A percentile compares a stretch with the other conserved stretches of the same genome.
These are phyloP conservation scores for Atkinsonella hypoxylon DNA, from an alignment of 2,329 filamentous ascomycete species.

Conservation along the genomic window DNA sequence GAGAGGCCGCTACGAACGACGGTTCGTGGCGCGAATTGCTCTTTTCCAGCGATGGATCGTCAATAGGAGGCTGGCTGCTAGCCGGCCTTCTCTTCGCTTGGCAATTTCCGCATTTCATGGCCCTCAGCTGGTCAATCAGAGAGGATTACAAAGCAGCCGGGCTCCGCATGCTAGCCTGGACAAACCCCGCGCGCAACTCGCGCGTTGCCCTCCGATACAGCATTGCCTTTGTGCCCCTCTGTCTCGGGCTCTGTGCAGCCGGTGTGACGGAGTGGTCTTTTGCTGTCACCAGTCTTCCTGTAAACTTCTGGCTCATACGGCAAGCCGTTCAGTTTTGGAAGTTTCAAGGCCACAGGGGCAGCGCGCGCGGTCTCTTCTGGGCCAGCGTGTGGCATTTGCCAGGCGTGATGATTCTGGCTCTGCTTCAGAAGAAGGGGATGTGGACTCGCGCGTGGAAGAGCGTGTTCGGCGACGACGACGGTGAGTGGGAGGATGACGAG, in stretches of 20 bases:
- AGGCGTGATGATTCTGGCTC: conserved; percentile 75
- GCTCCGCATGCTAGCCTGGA: conserved; percentile 69
- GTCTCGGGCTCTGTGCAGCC: conserved; percentile 62
- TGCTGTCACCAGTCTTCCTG: conserved; percentile 63
- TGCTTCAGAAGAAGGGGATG: conserved; percentile 87
- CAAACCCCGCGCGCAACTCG: conserved; percentile 72
- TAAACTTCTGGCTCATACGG: conserved; percentile 76
- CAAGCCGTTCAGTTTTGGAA: conserved; percentile 77
- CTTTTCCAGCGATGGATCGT: conserved; percentile 49
- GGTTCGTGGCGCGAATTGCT: conserved; percentile 70
- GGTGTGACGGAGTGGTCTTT: conserved; percentile 82
- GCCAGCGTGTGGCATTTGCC: conserved; percentile 95
- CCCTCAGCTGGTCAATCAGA: conserved; percentile 75
- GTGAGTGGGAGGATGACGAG: conserved; percentile 47
- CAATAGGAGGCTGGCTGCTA: conserved; percentile 75
- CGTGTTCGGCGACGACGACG: conserved; percentile 47
- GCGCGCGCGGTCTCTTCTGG: conserved; percentile 83
- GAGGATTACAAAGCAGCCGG: conserved; percentile 73
- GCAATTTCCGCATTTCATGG: conserved; percentile 99
- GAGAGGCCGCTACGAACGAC: conserved; percentile 66
- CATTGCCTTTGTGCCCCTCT: conserved; percentile 75
- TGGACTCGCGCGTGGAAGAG: conserved; percentile 72
- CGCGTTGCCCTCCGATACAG: conserved; percentile 84
- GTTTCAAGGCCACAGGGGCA: conserved; percentile 64
- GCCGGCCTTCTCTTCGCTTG: conserved; percentile 79